Base-by-base conservation (phyloP, 768 basidiomycete genomes). In the Chalciporus piperatus region DNA sequence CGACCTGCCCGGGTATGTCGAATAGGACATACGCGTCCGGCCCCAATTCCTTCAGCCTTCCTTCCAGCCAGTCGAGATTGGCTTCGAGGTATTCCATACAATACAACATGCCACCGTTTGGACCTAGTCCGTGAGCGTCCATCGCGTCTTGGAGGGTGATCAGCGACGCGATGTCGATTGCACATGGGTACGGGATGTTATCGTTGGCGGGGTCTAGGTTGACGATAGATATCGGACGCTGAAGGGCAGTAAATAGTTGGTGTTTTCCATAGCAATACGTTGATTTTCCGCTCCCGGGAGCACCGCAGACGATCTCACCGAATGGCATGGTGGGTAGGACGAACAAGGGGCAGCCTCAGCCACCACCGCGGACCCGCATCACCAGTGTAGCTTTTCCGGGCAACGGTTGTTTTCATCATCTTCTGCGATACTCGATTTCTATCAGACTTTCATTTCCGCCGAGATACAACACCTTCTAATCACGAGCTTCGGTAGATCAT, bases 121-220 rank as follows among this genome's bases (percentile, higher is more conserved):
- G 97, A 0, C 97, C 97, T 1, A 99, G 77, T 0, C 82, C 81
- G 59, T 87, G 82, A 47, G 84, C 82, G 12, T 83, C 70, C 95
- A 98, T 97, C 16, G 83, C 92, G 59, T 92, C 88, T 43, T 86
- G 74, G 33, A 98, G 81, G 0, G 87, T 92, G 66, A 99, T 89
- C 48, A 98, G 80, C 0, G 82, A 82, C 1, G 88, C 77, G 45
- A 98, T 88, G 65, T 89, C 84, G 65, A 99, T 75, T 0, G 89
- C 83, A 65, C 92, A 96, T 25, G 93, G 93, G 70, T 98, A 99
- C 20, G 92, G 86, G 25, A 95, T 86, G 51, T 78, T 74, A 50
- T 90, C 85, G 63, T 96, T 94, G 19, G 97, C 97, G 0, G 97
- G 96, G 66, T 99, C 97, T 49, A 99, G 81, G 72, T 98, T 99